These are phyloP conservation scores for Fraxinus excelsior DNA, from an alignment of 257 asterid genomes.

Conservation along the genomic window DNA sequence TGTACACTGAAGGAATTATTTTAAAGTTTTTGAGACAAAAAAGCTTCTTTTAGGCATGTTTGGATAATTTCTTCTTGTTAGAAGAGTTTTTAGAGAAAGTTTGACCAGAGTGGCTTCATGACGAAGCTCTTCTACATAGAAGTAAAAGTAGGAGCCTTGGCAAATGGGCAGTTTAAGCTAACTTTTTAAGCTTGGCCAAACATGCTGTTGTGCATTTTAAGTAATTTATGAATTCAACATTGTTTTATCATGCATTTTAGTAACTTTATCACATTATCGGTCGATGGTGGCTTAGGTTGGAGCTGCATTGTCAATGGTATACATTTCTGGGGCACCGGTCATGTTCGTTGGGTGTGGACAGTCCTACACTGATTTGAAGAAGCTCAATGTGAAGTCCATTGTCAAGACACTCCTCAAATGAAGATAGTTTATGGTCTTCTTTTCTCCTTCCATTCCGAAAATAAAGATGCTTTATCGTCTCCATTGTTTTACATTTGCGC, in stretches of 20 bases:
- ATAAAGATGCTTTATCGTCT: background rate
- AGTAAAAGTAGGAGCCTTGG: too few relatives aligned
- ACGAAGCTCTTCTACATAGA: too few relatives aligned
- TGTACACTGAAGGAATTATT: too few relatives aligned
- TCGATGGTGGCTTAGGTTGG: conserved; percentile 61
- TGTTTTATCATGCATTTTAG: background rate
- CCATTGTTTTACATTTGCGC: background rate
- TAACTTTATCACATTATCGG: background rate
- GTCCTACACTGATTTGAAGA: conserved; percentile 90
- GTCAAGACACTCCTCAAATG: conserved; percentile 87
- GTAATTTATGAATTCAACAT: too few relatives aligned
- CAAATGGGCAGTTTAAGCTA: too few relatives aligned
- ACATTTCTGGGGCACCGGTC: conserved; percentile 91
- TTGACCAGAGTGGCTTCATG: too few relatives aligned
- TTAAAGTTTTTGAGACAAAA: too few relatives aligned
- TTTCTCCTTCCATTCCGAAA: background rate
- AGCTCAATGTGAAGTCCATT: conserved; percentile 90
- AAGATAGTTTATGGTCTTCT: background rate
- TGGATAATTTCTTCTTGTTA: too few relatives aligned
- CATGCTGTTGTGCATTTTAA: too few relatives aligned
- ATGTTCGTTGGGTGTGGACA: conserved; percentile 99
- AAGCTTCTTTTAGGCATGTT: too few relatives aligned
- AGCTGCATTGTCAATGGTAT: conserved; percentile 97
- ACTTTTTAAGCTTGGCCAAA: too few relatives aligned
- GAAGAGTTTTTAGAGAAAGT: too few relatives aligned